These are phyloP conservation scores for Passalora sequoiae DNA, from an alignment of 2,329 filamentous ascomycete species.

Conservation along the genomic window DNA sequence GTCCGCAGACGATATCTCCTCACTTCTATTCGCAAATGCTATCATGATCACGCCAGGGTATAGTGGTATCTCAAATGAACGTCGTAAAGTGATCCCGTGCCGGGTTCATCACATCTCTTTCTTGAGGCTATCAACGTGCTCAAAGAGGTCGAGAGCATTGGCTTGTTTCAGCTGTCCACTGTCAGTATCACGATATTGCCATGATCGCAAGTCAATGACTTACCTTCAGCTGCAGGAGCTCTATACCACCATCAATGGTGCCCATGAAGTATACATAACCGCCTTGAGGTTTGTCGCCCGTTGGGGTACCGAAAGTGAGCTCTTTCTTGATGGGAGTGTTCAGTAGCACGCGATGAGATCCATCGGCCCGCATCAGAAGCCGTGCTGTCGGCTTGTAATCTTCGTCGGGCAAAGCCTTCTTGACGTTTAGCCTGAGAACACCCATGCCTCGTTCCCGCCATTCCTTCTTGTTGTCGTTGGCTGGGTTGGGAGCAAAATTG, in stretches of 20 bases:
- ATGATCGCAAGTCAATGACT: conserved; percentile 22
- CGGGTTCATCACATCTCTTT: conserved; percentile 32
- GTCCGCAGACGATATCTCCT: not conserved
- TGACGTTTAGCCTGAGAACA: conserved; percentile 76
- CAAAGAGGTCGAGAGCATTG: conserved; percentile 44
- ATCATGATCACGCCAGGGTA: conserved; percentile 1
- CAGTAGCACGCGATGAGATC: conserved; percentile 77
- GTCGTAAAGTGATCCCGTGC: not conserved
- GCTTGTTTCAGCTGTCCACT: conserved; percentile 38
- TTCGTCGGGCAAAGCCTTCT: conserved; percentile 46
- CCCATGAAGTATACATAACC: conserved; percentile 64
- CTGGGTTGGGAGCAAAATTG: conserved; percentile 61
- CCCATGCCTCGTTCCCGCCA: conserved; percentile 91
- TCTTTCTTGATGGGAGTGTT: conserved; percentile 76
- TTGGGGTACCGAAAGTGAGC: conserved; percentile 67
- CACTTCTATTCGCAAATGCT: not conserved
- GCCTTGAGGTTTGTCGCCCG: conserved; percentile 60
- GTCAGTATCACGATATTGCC: conserved; percentile 6
- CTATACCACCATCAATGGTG: conserved; percentile 49
- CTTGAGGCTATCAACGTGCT: conserved; percentile 40
- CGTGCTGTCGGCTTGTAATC: conserved; percentile 55
- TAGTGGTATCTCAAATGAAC: conserved; percentile 1
- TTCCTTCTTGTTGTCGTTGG: conserved; percentile 45
- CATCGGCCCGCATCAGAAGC: conserved; percentile 86
- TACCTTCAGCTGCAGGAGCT: conserved; percentile 55